Conservation (phyloP, 371 early-diverging fungal species). For the Apophysomyces sp. region DNA sequence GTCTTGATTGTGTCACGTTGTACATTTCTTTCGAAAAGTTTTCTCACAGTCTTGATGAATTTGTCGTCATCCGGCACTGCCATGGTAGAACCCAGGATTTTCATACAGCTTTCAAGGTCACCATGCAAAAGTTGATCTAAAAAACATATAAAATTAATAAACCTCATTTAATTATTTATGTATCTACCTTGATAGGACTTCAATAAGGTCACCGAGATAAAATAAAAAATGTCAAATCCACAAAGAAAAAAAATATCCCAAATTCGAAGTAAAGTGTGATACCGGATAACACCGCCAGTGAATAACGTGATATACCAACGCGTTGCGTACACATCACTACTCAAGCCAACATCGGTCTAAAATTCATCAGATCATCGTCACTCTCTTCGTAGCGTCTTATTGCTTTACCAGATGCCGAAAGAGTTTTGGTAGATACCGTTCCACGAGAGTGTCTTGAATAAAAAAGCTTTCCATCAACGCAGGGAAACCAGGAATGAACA, state of each 20-base stretch:
- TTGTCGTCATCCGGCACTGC: slow-evolving; percentile 52
- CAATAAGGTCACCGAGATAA: slow-evolving; percentile 56
- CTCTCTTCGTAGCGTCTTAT: neutral
- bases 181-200: slow-evolving; percentile 59
- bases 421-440: slow-evolving; percentile 51
- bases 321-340: slow-evolving; percentile 56
- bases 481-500: slow-evolving; percentile 65
- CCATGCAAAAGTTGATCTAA: slow-evolving; percentile 37
- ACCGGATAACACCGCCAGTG: slow-evolving; percentile 56
- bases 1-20: neutral
- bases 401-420: slow-evolving; percentile 47
- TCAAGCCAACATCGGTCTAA: slow-evolving; percentile 48
- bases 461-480: slow-evolving; percentile 61
- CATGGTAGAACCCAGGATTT: slow-evolving; percentile 50
- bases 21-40: slow-evolving; percentile 28
- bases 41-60: slow-evolving; percentile 41
- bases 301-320: slow-evolving; percentile 70
- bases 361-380: neutral
- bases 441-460: slow-evolving; percentile 57
- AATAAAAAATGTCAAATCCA: slow-evolving; percentile 62
- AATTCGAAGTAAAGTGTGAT: slow-evolving; percentile 58
- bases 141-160: neutral
- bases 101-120: slow-evolving; percentile 56
- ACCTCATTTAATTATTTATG: too few relatives aligned
- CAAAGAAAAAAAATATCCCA: slow-evolving; percentile 62